phyloP scores from a whole-genome alignment of 345 rosid genomes.

The Xanthoceras sorbifolium region DNA sequence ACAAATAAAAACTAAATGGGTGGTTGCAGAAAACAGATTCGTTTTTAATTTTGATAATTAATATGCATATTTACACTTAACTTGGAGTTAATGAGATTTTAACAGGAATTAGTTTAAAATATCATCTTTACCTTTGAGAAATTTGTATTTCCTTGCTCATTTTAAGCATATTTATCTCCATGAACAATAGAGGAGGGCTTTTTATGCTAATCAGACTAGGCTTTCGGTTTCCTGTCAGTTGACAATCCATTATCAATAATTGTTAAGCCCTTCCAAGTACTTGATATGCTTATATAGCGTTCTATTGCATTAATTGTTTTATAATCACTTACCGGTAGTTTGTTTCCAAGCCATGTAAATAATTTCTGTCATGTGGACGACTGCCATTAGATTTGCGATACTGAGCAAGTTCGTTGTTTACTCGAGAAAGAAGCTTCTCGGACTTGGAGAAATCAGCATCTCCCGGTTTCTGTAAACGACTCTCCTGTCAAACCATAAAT shows the following conservation, averaged over 20 bases:
- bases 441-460: slow-evolving; percentile 48
- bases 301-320: not conserved
- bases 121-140: not conserved
- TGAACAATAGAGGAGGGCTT: not conserved
- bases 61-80: not conserved
- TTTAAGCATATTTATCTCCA: not conserved
- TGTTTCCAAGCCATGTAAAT: slow-evolving; percentile 38
- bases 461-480: slow-evolving; percentile 31
- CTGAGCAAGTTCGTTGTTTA: slow-evolving; percentile 57
- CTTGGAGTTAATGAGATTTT: too few relatives aligned
- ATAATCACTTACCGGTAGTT: slow-evolving; percentile 31
- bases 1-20: too few relatives aligned
- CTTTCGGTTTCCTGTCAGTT: slow-evolving; percentile 29
- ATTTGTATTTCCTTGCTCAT: not conserved
- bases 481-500: slow-evolving; percentile 44
- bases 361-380: slow-evolving; percentile 34
- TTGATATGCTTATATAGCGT: not conserved
- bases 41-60: too few relatives aligned
- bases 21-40: not conserved
- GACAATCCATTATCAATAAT: not conserved
- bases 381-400: slow-evolving; percentile 41
- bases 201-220: slow-evolving; percentile 1
- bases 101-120: too few relatives aligned
- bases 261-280: not conserved
- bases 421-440: slow-evolving; percentile 56